These are phyloP conservation scores for Leccinum holopus DNA, from an alignment of 1,284 basidiomycete genomes.

Conservation along the genomic window DNA sequence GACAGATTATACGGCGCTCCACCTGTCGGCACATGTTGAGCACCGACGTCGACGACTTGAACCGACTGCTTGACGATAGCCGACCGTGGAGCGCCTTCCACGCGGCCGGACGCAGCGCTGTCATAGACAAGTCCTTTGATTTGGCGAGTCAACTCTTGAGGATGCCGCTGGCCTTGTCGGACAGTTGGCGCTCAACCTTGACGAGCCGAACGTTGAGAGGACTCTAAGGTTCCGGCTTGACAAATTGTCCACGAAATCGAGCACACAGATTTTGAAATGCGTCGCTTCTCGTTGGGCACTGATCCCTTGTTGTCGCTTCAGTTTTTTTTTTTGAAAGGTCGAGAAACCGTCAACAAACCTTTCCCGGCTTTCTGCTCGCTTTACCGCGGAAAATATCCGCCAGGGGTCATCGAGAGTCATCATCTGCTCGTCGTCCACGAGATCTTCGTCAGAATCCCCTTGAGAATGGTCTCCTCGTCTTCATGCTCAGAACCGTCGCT, in stretches of 20 bases:
- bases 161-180: constrained; percentile 82
- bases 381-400: constrained; percentile 84
- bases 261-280: constrained; percentile 92
- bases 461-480: constrained; percentile 46
- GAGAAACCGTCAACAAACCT: constrained; percentile 43
- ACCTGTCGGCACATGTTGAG: constrained; percentile 53
- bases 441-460: constrained; percentile 59
- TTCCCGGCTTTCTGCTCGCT: constrained; percentile 61
- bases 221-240: constrained; percentile 73
- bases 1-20: constrained; percentile 5
- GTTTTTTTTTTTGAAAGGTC: not conserved
- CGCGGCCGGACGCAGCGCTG: constrained; percentile 30
- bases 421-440: constrained; percentile 98
- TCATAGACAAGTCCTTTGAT: constrained; percentile 63
- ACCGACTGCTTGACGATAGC: constrained; percentile 42
- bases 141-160: constrained; percentile 75
- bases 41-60: constrained; percentile 46
- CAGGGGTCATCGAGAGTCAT: constrained; percentile 91
- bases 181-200: constrained; percentile 79
- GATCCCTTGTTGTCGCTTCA: constrained; percentile 37
- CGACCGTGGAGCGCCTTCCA: constrained; percentile 40
- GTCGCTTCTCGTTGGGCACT: constrained; percentile 80
- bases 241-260: constrained; percentile 87
- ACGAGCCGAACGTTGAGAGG: constrained; percentile 68
- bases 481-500: constrained; percentile 42